Evolutionary conservation across 2,329 filamentous ascomycete genomes (phyloP).

Genomic region (Pseudodiploospora longispora): DNA sequence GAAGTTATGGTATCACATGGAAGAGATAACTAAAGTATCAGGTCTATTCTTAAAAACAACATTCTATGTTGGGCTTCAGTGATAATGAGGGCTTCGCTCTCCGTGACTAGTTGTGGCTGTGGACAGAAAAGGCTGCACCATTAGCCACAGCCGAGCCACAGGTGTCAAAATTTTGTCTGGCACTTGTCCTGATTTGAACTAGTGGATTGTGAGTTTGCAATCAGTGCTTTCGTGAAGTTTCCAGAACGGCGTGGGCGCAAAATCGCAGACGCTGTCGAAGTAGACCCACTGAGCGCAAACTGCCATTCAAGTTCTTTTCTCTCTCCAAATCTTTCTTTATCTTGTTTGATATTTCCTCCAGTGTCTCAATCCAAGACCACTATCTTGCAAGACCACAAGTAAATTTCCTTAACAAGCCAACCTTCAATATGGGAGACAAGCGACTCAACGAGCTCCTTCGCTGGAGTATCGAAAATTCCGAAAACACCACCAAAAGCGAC

Average conservation of each 20-base stretch:
- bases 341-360: too few species aligned
- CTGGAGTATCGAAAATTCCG: constrained; percentile 57
- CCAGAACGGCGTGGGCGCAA: constrained; percentile 26
- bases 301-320: too few species aligned
- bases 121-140: too few species aligned
- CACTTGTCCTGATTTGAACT: constrained; percentile 20
- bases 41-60: too few species aligned
- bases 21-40: too few species aligned
- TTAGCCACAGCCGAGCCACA: too few species aligned
- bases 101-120: too few species aligned
- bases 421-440: constrained; percentile 29
- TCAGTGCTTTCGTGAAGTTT: constrained; percentile 30
- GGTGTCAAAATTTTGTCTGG: background rate
- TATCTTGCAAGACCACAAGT: background rate
- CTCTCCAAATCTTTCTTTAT: too few species aligned
- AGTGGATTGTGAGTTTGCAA: constrained; percentile 1
- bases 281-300: background rate
- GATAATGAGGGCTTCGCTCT: too few species aligned
- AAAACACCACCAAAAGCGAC: constrained; percentile 21
- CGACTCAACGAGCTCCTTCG: constrained; percentile 69
- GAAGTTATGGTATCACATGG: too few species aligned
- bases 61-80: too few species aligned
- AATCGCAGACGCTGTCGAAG: background rate
- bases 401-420: background rate
- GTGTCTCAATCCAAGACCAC: background rate